These are phyloP conservation scores for Wickerhamiella dianesei DNA, from an alignment of 805 yeast genomes.

Conservation along the genomic window DNA sequence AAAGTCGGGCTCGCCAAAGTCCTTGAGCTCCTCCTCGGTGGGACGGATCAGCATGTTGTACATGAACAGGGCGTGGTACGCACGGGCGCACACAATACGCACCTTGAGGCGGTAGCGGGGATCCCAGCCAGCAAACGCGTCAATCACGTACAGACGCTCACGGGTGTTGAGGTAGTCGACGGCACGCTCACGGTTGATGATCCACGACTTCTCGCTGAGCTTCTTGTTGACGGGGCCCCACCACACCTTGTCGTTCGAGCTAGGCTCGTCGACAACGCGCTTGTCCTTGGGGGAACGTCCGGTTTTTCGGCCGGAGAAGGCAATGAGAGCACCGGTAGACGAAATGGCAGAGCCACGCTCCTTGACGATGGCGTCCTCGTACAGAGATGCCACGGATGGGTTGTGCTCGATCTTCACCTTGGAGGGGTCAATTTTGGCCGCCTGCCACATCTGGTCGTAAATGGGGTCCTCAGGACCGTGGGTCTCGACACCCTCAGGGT, in stretches of 20 bases:
- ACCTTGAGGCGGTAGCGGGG: conserved; percentile 94
- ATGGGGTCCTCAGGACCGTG: conserved; percentile 31
- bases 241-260: conserved; percentile 79
- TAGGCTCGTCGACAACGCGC: conserved; percentile 89
- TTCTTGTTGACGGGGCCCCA: conserved; percentile 99
- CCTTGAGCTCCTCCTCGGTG: conserved; percentile 69
- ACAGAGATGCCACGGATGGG: conserved; percentile 81
- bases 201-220: conserved; percentile 89
- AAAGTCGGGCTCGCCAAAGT: conserved; percentile 95
- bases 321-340: conserved; percentile 87
- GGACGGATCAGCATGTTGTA: conserved; percentile 96
- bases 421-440: conserved; percentile 31
- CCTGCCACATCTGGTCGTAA: conserved; percentile 18
- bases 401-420: conserved; percentile 47
- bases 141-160: conserved; percentile 85
- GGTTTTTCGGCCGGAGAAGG: conserved; percentile 89
- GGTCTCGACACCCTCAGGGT: conserved; percentile 31
- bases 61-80: conserved; percentile 97
- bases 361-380: conserved; percentile 76
- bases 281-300: conserved; percentile 98
- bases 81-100: conserved; percentile 93
- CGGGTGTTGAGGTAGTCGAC: conserved; percentile 92
- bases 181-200: conserved; percentile 90
- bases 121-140: conserved; percentile 98
- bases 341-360: conserved; percentile 87